A percentile compares a stretch with the other conserved stretches of the same genome.
Evolutionary conservation across 768 basidiomycete genomes (phyloP).

Genomic region (Leucosporidium scottii): DNA sequence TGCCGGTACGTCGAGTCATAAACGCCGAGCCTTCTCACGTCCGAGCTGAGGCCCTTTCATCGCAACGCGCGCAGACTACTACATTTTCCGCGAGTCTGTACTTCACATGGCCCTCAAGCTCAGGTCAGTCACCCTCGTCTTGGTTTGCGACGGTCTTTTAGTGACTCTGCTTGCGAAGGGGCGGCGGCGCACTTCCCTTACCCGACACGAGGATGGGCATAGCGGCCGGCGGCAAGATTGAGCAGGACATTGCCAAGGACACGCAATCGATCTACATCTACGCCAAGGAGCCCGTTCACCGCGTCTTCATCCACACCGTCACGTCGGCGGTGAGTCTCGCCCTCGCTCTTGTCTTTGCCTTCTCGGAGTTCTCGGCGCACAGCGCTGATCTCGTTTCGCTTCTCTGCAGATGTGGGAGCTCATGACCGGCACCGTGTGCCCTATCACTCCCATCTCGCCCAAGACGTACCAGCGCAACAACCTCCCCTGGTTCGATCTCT

Average conservation of each 20-base stretch:
- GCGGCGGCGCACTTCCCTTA: not conserved
- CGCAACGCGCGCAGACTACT: not conserved
- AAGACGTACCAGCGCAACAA: not conserved
- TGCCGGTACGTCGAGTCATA: not conserved
- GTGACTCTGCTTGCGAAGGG: too few species aligned
- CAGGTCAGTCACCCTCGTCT: not conserved
- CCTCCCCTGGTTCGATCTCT: slow-evolving; percentile 1
- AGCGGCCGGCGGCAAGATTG: not conserved
- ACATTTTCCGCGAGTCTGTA: not conserved
- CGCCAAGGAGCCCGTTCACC: not conserved
- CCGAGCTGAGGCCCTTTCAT: not conserved
- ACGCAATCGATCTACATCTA: not conserved
- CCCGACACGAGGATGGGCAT: not conserved
- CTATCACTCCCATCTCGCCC: not conserved
- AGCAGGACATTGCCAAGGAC: not conserved
- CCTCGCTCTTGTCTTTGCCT: not conserved
- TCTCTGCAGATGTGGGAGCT: not conserved
- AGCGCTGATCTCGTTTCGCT: not conserved
- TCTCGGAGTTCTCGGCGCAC: too few species aligned
- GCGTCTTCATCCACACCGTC: not conserved
- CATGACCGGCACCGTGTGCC: not conserved
- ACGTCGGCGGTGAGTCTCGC: not conserved
- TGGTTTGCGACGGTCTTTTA: too few species aligned
- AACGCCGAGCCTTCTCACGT: not conserved
- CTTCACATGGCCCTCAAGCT: not conserved